A percentile compares a stretch with the other conserved stretches of the same genome.
Conservation (phyloP, 169 alveolate species). For the Eimeria acervulina region DNA sequence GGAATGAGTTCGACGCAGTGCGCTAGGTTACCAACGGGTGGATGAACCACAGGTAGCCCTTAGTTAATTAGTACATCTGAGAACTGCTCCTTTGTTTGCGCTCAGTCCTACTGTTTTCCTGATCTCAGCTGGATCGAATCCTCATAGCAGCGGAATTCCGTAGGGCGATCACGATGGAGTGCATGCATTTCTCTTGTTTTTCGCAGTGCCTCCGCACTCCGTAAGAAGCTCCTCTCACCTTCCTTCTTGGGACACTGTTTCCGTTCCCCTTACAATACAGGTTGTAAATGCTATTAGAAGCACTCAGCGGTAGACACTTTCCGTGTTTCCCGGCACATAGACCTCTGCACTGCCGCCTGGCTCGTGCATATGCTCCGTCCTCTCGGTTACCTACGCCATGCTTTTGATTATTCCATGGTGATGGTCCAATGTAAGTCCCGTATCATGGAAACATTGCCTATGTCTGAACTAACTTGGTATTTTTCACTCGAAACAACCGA, state of each 20-base stretch:
- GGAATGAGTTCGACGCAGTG: not conserved
- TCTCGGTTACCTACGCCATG: not conserved
- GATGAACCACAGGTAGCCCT: not conserved
- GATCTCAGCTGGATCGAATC: not conserved
- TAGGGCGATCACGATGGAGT: not conserved
- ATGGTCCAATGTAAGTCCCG: not conserved
- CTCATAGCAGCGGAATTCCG: not conserved
- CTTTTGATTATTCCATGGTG: not conserved
- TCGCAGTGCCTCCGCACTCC: not conserved
- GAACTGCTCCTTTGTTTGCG: not conserved
- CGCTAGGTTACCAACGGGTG: not conserved
- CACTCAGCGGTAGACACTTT: not conserved
- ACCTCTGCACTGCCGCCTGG: not conserved
- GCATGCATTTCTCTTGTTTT: not conserved
- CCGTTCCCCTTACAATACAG: not conserved
- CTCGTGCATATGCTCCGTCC: not conserved
- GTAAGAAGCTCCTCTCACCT: not conserved
- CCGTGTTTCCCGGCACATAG: not conserved
- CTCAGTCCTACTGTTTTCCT: not conserved
- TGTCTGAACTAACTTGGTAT: not conserved
- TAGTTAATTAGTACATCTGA: not conserved
- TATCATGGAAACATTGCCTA: not conserved
- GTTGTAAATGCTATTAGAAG: not conserved
- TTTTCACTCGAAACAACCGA: not conserved
- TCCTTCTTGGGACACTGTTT: not conserved